Conservation (phyloP, 2,329 filamentous ascomycete genomes). For the Aspergillus sp. region DNA sequence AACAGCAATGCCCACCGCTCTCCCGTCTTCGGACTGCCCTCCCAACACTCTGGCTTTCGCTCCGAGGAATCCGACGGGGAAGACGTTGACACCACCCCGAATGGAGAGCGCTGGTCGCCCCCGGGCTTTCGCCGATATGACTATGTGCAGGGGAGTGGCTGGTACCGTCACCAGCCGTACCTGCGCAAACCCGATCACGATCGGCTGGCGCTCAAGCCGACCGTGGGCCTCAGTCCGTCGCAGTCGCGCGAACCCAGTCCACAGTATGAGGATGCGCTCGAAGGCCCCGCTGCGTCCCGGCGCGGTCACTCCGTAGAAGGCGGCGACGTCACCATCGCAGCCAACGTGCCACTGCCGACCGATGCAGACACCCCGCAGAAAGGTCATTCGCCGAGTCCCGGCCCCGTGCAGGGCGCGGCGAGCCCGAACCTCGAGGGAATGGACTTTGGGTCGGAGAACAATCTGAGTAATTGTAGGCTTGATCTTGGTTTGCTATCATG, state of each 20-base stretch:
- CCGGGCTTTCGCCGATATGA: constrained; percentile 57
- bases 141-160: constrained; percentile 54
- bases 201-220: constrained; percentile 41
- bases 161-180: constrained; percentile 53
- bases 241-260: constrained; percentile 58
- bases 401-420: constrained; percentile 24
- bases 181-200: constrained; percentile 35
- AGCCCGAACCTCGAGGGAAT: constrained; percentile 33
- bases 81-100: constrained; percentile 32
- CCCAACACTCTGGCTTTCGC: constrained; percentile 63
- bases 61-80: constrained; percentile 49
- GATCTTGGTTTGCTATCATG: constrained; percentile 23
- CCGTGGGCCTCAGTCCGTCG: constrained; percentile 44
- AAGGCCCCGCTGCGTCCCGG: constrained; percentile 35
- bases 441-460: constrained; percentile 35
- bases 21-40: constrained; percentile 54
- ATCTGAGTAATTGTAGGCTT: constrained; percentile 52
- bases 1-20: constrained; percentile 46
- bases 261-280: constrained; percentile 57
- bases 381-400: constrained; percentile 55
- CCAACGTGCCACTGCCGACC: constrained; percentile 55
- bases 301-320: constrained; percentile 21
- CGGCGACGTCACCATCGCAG: constrained; percentile 28
- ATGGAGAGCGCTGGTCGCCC: constrained; percentile 60
- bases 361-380: constrained; percentile 57